Base-by-base conservation (phyloP, 257 asterid species). In the Penstemon eatonii region DNA sequence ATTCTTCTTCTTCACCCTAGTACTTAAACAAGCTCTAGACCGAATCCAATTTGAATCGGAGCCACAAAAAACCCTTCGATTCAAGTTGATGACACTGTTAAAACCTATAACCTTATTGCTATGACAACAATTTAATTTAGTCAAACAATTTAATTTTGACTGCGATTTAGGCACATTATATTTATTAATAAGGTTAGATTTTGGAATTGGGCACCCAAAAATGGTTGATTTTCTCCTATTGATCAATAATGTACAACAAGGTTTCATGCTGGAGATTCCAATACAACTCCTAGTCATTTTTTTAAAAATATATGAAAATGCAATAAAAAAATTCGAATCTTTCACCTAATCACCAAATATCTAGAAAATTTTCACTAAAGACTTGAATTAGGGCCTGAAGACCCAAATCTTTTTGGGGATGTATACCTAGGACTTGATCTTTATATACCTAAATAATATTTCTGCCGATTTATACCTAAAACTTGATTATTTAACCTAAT, bases 211-310 rank as follows among this genome's bases (percentile, higher is more conserved):
- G 65, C 77, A 67, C 69, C 89, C 85, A 37, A 83, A 77, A 73
- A 80, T 42, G 25, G 89, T 78, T 43, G 92, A 81, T 63, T 74
- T 76, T 73, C 77, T 86, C 51, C 82, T 78, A 51, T 74, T 76
- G 65, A 76, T 69, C 64, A 86, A 66, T 56, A 82, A 64, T 53
- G 71, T 79, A 71, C 83, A 73, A 78, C 87, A 71, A 50, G 96
- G 96, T 61, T 69, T 82, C 82, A 86, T 76, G 44, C 75, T 58
- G 58, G 92, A 84, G 66, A 84, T 52, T 19, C 88, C 93, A 73
- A 87, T 63, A 75, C 86, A 82, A 68, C 80, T 75, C 66, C 84
- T 70, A 67, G 83, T 60, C 95, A 89, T 85, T 73, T 63, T 65
- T 58, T 19, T 53, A 58, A 45, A 39, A 47, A 62, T 44, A 10